A percentile compares a stretch with the other conserved stretches of the same genome.
phyloP scores from a whole-genome alignment of 495 filamentous ascomycete species.

The Xylaria nigripes region DNA sequence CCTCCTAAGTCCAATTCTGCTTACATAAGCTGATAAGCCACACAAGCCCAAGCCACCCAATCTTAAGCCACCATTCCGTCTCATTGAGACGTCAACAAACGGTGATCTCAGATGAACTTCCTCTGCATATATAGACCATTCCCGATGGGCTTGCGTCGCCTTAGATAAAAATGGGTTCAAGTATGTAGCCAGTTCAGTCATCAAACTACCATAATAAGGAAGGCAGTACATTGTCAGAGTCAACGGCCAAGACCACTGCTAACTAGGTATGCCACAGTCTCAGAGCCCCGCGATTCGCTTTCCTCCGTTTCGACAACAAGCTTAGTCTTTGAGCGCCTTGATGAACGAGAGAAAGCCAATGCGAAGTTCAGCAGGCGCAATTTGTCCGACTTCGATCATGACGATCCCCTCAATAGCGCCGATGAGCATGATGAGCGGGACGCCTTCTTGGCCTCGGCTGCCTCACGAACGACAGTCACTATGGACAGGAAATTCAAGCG shows the following conservation, averaged over 20 bases:
- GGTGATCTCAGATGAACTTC: background rate
- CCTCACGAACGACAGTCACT: slow-evolving; percentile 25
- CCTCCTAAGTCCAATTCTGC: too few species aligned
- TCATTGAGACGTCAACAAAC: background rate
- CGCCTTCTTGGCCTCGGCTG: slow-evolving; percentile 32
- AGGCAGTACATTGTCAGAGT: background rate
- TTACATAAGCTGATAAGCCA: background rate
- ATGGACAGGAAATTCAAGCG: slow-evolving; percentile 56
- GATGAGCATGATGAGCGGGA: slow-evolving; percentile 34
- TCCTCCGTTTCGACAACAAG: slow-evolving; percentile 70
- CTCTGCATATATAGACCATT: background rate
- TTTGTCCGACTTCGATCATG: slow-evolving; percentile 31
- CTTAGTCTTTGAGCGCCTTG: slow-evolving; percentile 66
- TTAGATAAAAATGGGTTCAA: slow-evolving; percentile 4
- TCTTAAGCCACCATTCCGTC: background rate
- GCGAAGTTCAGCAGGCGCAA: slow-evolving; percentile 32
- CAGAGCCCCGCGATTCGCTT: slow-evolving; percentile 47
- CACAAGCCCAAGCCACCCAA: background rate
- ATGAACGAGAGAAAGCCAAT: slow-evolving; percentile 38
- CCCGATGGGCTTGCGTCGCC: background rate
- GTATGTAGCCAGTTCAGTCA: background rate
- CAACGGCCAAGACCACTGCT: background rate
- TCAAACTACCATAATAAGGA: background rate
- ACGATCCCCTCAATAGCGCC: slow-evolving; percentile 38
- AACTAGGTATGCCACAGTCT: slow-evolving; percentile 14